Base-by-base conservation (phyloP, 352 stramenopile species). In the Elongisporangium anandrum region DNA sequence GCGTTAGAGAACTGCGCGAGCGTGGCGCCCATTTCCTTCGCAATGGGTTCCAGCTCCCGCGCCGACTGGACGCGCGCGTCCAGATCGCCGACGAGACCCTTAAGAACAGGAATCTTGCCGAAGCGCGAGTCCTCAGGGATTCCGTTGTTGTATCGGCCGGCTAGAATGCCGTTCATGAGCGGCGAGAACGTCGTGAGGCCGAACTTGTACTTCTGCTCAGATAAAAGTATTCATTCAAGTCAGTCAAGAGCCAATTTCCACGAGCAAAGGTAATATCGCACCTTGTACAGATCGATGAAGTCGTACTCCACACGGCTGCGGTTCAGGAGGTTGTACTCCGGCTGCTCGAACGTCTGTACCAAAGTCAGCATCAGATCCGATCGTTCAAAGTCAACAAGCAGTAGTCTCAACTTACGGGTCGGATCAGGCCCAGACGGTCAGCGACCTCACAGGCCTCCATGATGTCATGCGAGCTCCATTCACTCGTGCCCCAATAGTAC, bases 71-170 rank as follows among this genome's bases (percentile, higher is more conserved):
- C 64, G 50, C 76, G 77, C 49, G 81, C 73, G 26, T 85, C 64
- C 4, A 86, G 48, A 2, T 62, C 80, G 60, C 86, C 66, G 61
- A 77, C 69, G 39, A 87, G 54, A 66, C 81, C 64, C 13, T 61
- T 57, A 65, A 83, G 86, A 68, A 80, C 87, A 55, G 65, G 52
- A 3, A 73, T 63, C 34, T 86, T 71, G 24, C 76, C 84, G 41
- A 85, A 53, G 66, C 73, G 81, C 16, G 72, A 95, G 38, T 75
- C 84, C 7, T 85, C 82, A 5, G 85, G 85, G 24, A 90, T 87
- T 2, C 77, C 79, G n/a, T 80, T 80, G 62, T 72, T 88, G 82
- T 94, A 94, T 61, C 94, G 94, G 50, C 82, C 82, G 29, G 86
- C 91, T 3, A 95, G 60, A 12, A 94, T 59, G 23, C 86, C 86